Evolutionary conservation across 2,329 filamentous ascomycete genomes (phyloP).

Genomic region (Didymella segeticola): DNA sequence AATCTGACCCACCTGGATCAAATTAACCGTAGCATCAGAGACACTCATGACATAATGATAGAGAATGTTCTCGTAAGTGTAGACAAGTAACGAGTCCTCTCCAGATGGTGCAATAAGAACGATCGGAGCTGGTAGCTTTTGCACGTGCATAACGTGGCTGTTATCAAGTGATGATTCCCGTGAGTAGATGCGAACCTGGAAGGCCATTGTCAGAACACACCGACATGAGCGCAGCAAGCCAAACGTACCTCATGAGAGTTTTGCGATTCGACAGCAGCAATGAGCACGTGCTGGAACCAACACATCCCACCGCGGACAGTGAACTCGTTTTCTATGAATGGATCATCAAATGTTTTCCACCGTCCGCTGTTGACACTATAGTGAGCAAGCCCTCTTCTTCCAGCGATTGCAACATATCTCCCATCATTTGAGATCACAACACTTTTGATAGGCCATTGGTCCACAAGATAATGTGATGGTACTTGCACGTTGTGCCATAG

Average conservation of each 20-base stretch:
- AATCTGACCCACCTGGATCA: slow-evolving; percentile 96
- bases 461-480: slow-evolving; percentile 81
- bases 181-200: slow-evolving; percentile 83
- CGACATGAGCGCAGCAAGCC: not conserved
- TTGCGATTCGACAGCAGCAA: slow-evolving; percentile 89
- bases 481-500: slow-evolving; percentile 95
- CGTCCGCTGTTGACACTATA: slow-evolving; percentile 93
- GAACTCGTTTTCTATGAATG: slow-evolving; percentile 85
- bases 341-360: slow-evolving; percentile 92
- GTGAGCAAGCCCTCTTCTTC: slow-evolving; percentile 86
- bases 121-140: slow-evolving; percentile 82
- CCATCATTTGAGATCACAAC: slow-evolving; percentile 91
- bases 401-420: slow-evolving; percentile 95
- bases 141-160: slow-evolving; percentile 74
- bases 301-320: slow-evolving; percentile 95
- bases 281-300: slow-evolving; percentile 95
- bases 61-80: slow-evolving; percentile 94
- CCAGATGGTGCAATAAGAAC: slow-evolving; percentile 88
- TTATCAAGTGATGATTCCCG: slow-evolving; percentile 80
- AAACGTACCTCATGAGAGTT: slow-evolving; percentile 72
- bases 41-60: slow-evolving; percentile 92
- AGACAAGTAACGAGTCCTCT: slow-evolving; percentile 92
- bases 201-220: slow-evolving; percentile 9
- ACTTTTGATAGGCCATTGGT: slow-evolving; percentile 92
- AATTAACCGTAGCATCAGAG: slow-evolving; percentile 71